A percentile compares a stretch with the other conserved stretches of the same genome.
These are phyloP conservation scores for Triticum turgidum DNA, from an alignment of 176 grass and related monocot genomes.

Conservation along the genomic window DNA sequence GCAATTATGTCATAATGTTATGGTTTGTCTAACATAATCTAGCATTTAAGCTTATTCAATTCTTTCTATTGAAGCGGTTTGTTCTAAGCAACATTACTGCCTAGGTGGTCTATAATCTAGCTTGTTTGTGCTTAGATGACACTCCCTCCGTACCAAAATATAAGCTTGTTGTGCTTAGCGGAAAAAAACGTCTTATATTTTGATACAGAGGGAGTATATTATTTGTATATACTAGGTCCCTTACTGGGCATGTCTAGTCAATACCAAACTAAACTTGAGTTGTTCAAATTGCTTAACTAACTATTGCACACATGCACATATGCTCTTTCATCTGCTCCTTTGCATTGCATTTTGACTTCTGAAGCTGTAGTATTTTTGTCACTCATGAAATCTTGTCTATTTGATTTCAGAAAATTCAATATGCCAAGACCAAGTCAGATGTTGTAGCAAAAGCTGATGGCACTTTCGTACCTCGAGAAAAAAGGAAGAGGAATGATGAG, in stretches of 20 bases:
- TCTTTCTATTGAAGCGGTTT: neutral
- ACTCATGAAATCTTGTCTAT: constrained; percentile 31
- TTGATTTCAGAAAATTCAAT: constrained; percentile 86
- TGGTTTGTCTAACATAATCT: neutral
- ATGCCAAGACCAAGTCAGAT: constrained; percentile 98
- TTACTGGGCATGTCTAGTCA: neutral
- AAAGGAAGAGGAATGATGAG: constrained; percentile 77
- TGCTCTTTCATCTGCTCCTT: neutral
- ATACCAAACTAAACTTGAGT: neutral
- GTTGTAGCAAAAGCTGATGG: constrained; percentile 90
- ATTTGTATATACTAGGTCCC: neutral
- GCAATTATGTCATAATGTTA: neutral
- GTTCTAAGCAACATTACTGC: neutral
- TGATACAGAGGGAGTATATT: neutral
- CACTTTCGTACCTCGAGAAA: constrained; percentile 85
- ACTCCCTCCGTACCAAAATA: too few species aligned
- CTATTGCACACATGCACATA: neutral
- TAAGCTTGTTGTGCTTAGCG: too few species aligned
- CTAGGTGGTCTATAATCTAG: neutral
- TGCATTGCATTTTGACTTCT: constrained; percentile 10
- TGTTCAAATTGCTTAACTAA: neutral
- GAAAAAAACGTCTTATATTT: too few species aligned
- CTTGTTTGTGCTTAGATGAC: neutral
- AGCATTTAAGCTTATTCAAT: neutral
- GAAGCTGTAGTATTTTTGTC: constrained; percentile 11